Percentiles rank a stretch among this genome's conserved stretches.
Conservation (phyloP, 139 green algal genomes). For the Spirogloea muscicola region DNA sequence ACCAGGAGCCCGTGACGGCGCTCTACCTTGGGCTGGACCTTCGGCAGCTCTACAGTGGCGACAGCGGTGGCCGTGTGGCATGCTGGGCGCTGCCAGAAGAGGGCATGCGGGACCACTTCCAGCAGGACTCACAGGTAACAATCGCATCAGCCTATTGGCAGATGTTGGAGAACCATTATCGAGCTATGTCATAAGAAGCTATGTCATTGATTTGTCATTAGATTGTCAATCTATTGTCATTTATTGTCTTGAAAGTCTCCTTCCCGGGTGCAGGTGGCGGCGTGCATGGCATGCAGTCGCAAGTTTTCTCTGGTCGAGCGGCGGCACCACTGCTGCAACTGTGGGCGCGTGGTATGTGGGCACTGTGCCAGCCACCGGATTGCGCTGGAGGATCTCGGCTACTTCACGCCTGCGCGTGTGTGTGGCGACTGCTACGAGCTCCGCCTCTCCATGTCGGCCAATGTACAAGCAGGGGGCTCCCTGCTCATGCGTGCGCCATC, state of each 20-base stretch:
- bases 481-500: too few species aligned
- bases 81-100: slow-evolving; percentile 34
- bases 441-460: too few species aligned
- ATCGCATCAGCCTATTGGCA: background rate
- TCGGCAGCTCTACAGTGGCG: slow-evolving; percentile 33
- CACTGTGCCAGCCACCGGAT: slow-evolving; percentile 23
- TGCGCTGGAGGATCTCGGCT: slow-evolving; percentile 18
- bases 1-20: slow-evolving; percentile 34
- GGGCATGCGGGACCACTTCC: background rate
- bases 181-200: background rate
- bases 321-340: slow-evolving; percentile 23
- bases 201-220: background rate
- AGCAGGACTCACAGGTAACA: slow-evolving; percentile 9
- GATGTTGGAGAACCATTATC: background rate
- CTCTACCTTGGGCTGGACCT: slow-evolving; percentile 25
- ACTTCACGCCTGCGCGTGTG: too few species aligned
- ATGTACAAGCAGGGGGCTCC: too few species aligned
- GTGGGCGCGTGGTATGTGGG: slow-evolving; percentile 16
- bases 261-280: background rate
- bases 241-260: background rate
- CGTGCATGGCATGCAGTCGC: slow-evolving; percentile 8
- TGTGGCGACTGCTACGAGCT: too few species aligned
- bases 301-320: slow-evolving; percentile 12
- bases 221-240: background rate
- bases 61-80: slow-evolving; percentile 28